Evolutionary conservation across 2,329 filamentous ascomycete species (phyloP).

Genomic region (Colletotrichum tamarilloi): DNA sequence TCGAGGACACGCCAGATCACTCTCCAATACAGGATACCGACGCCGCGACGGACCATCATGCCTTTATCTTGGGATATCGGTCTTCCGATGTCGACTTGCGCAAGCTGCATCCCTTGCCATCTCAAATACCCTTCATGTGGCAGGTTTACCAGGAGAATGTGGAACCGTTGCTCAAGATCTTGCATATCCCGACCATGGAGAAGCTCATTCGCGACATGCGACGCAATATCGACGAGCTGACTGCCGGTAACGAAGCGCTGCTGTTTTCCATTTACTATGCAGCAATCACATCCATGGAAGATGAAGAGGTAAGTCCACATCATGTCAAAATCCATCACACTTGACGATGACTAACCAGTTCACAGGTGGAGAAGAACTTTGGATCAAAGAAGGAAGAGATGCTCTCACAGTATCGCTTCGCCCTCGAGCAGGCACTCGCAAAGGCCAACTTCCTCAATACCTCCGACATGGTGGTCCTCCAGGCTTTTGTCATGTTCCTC

Average conservation of each 20-base stretch:
- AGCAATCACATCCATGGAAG: conserved; percentile 68
- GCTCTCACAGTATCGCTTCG: conserved; percentile 60
- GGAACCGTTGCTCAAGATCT: conserved; percentile 76
- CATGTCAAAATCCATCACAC: neutral
- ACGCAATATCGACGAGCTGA: conserved; percentile 68
- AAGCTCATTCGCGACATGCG: conserved; percentile 70
- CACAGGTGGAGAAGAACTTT: conserved; percentile 52
- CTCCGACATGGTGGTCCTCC: conserved; percentile 66
- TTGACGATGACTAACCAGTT: neutral
- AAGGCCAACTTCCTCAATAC: conserved; percentile 68
- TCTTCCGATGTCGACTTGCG: conserved; percentile 76
- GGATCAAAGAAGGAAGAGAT: conserved; percentile 57
- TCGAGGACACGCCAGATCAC: conserved; percentile 66
- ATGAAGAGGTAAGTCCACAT: conserved; percentile 61
- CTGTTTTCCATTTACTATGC: conserved; percentile 72
- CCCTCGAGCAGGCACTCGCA: conserved; percentile 67
- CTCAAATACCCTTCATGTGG: conserved; percentile 76
- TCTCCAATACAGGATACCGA: conserved; percentile 48
- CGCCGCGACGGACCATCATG: conserved; percentile 67
- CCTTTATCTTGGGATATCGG: conserved; percentile 79
- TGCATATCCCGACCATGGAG: conserved; percentile 76
- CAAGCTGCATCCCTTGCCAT: conserved; percentile 72
- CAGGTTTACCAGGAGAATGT: conserved; percentile 78
- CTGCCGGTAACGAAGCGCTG: conserved; percentile 67
- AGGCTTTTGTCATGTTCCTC: conserved; percentile 69